These are phyloP conservation scores for Zoysia matrella DNA, from an alignment of 202 grass and related monocot genomes.

Conservation along the genomic window DNA sequence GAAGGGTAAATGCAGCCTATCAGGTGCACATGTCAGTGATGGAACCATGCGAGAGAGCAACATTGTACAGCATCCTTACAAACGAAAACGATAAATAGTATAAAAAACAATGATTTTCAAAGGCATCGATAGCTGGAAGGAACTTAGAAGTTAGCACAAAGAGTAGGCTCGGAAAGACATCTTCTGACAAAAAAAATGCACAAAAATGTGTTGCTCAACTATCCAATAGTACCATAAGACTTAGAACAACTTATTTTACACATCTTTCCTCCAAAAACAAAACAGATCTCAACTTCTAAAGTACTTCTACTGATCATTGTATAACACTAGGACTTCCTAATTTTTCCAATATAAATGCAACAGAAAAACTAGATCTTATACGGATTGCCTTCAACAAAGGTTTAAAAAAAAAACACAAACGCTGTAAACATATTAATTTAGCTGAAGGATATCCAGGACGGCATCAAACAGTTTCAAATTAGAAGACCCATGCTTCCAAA, in stretches of 20 bases:
- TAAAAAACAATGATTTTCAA: neutral
- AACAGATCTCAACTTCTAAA: neutral
- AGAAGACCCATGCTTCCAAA: neutral
- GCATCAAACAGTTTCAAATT: neutral
- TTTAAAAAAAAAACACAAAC: too few species aligned
- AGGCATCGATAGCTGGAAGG: neutral
- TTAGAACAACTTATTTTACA: neutral
- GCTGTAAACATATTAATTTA: too few species aligned
- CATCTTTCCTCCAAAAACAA: neutral
- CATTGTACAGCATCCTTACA: neutral
- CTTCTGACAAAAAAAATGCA: neutral
- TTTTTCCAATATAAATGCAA: neutral
- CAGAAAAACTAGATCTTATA: too few species aligned
- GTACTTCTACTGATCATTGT: neutral
- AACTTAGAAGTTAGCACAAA: neutral
- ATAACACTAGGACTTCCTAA: neutral
- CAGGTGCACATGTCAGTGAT: neutral
- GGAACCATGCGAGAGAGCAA: neutral
- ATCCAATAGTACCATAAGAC: neutral
- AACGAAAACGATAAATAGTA: neutral
- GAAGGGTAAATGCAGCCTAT: neutral
- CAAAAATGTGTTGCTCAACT: neutral
- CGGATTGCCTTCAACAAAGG: too few species aligned
- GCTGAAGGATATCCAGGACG: neutral
- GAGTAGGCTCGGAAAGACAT: neutral